Evolutionary conservation across 352 stramenopile species (phyloP), one percentile per base, ranked within the genome.

Genomic region (Globisporangium orthogonon): DNA sequence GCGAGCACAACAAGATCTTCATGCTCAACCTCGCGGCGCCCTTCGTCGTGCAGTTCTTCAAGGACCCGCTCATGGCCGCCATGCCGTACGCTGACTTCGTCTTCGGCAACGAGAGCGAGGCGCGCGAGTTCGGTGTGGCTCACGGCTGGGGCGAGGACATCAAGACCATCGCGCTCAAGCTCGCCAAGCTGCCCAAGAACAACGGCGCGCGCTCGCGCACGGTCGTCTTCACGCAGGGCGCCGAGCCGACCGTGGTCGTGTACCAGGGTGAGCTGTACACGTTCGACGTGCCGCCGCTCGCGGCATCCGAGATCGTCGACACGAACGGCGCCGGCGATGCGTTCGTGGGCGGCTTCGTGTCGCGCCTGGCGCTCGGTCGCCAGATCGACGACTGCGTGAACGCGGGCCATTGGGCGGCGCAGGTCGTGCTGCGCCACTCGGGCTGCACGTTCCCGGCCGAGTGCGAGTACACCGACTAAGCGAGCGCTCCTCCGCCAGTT

Each of bases 101-200:
- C 35, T 99, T 99, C 66, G 96, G 94, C 46, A 99, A 99, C 70
- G 97, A 99, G 78, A 98, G 76, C 69, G 97, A 99, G 73, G 97
- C 97, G 46, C 89, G 82, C 51, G 83, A 95, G n/a, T 98, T 98
- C 69, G 93, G 87, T 52, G 87, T 96, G 56, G 83, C 87, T 53
- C 74, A 97, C 56, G 81, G 73, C 61, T 98, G 92, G 88, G 90
- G 91, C 41, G 78, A 89, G 35, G 83, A 97, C 67, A 55, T 98
- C 51, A 61, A 78, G 41, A 70, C 83, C 57, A 89, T 99, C 66
- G 97, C 97, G 18, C 71, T 99, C 29, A 95, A 97, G 60, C 81
- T 98, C 56, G 80, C 93, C 23, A 80, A 84, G 56, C 72, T 98
- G 61, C 91, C 96, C 43, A 99, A 99, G 79, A 95, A 86, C 61